A percentile compares a stretch with the other conserved stretches of the same genome.
phyloP scores from a whole-genome alignment of 345 rosid species.

The Syzygium oleosum region DNA sequence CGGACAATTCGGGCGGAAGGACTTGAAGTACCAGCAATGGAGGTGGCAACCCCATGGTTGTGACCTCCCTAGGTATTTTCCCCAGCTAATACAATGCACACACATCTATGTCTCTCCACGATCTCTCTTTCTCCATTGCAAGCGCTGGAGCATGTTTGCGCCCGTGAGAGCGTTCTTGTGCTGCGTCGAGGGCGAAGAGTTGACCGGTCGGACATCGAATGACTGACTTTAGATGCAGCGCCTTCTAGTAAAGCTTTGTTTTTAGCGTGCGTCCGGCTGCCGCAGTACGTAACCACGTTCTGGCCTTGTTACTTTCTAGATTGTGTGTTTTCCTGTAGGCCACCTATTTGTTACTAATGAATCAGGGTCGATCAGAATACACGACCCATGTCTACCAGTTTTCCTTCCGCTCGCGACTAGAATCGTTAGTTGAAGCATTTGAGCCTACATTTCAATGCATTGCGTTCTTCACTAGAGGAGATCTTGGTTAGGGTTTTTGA shows the following conservation, averaged over 20 bases:
- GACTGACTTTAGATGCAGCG: background rate
- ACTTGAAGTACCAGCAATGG: constrained; percentile 58
- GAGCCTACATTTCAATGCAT: background rate
- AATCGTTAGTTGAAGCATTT: background rate
- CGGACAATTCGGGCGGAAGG: constrained; percentile 76
- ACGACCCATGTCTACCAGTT: too few species aligned
- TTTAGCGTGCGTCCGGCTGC: background rate
- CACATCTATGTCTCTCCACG: background rate
- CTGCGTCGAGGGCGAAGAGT: background rate
- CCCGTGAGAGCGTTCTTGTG: background rate
- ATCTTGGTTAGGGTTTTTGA: background rate
- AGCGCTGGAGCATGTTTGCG: background rate
- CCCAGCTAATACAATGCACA: background rate
- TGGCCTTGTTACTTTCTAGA: background rate
- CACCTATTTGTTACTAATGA: too few species aligned
- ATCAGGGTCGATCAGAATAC: too few species aligned
- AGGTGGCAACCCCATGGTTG: constrained; percentile 90
- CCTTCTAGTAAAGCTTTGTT: background rate
- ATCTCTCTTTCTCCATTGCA: background rate
- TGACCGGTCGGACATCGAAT: background rate
- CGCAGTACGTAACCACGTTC: background rate
- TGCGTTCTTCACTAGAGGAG: background rate
- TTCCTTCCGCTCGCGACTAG: background rate
- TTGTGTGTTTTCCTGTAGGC: too few species aligned
- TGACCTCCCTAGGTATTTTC: constrained; percentile 62